Conservation (phyloP, 75 land plant genomes). For the Chamaecyparis obtusa region DNA sequence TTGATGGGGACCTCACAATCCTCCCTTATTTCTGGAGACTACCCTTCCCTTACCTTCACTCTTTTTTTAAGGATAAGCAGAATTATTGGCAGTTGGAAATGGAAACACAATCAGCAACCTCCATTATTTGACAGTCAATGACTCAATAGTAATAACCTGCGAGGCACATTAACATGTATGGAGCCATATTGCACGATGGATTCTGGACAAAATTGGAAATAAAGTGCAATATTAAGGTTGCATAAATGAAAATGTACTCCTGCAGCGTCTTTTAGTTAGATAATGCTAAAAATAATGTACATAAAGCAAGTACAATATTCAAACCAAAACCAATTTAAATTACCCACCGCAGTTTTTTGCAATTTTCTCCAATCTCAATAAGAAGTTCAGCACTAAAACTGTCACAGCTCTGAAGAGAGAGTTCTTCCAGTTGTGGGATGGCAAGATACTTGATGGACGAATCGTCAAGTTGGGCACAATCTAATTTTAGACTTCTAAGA, state of each 20-base stretch:
- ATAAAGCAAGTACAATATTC: neutral
- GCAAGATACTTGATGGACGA: slow-evolving; percentile 33
- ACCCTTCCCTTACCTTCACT: neutral
- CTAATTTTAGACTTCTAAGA: slow-evolving; percentile 61
- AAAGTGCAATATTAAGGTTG: neutral
- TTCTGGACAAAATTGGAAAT: neutral
- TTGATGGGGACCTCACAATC: neutral
- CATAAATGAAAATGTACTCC: neutral
- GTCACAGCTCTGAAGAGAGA: slow-evolving; percentile 62
- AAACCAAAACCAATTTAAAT: neutral
- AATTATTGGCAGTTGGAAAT: neutral
- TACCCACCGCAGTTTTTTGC: slow-evolving; percentile 56
- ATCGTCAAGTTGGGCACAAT: slow-evolving; percentile 71
- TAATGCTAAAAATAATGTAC: neutral
- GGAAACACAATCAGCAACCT: neutral
- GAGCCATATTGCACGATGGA: neutral
- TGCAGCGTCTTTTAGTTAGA: neutral
- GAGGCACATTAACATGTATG: neutral
- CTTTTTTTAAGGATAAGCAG: neutral
- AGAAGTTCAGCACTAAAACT: slow-evolving; percentile 66
- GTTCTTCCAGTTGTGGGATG: slow-evolving; percentile 62
- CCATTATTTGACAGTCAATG: neutral
- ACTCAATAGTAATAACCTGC: neutral
- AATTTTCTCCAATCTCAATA: slow-evolving; percentile 48
- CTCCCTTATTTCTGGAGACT: neutral